Evolutionary conservation across 2,329 filamentous ascomycete species (phyloP).

Genomic region (Gaeumannomyces sp.): DNA sequence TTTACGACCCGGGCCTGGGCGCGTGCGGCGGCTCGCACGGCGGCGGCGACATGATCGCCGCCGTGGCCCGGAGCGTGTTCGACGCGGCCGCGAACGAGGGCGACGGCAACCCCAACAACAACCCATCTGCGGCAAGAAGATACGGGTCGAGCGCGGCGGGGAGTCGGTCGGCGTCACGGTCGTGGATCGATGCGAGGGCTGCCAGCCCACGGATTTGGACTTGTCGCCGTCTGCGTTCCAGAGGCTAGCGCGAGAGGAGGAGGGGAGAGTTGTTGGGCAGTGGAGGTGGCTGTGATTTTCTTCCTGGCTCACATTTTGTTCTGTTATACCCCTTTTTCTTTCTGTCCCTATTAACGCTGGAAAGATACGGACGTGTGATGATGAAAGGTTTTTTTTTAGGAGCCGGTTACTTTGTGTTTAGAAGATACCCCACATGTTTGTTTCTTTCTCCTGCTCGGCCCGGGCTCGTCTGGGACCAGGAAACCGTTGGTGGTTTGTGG

Average conservation of each 20-base stretch:
- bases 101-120: conserved; percentile 13
- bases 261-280: conserved; percentile 30
- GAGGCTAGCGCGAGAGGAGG: conserved; percentile 35
- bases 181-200: conserved; percentile 59
- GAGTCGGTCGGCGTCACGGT: conserved; percentile 50
- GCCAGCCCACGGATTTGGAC: conserved; percentile 40
- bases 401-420: not conserved
- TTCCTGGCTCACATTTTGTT: not conserved
- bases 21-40: conserved; percentile 9
- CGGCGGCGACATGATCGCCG: conserved; percentile 10
- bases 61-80: conserved; percentile 11
- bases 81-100: conserved; percentile 9
- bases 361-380: not conserved
- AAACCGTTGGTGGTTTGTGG: too few species aligned
- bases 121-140: conserved; percentile 46
- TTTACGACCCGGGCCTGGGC: conserved; percentile 9
- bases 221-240: conserved; percentile 41
- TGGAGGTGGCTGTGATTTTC: conserved; percentile 27
- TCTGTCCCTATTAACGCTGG: not conserved
- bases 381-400: not conserved
- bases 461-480: too few species aligned
- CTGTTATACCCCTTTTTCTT: not conserved
- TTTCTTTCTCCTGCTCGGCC: not conserved
- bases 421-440: not conserved
- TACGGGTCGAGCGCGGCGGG: conserved; percentile 48